phyloP scores from a whole-genome alignment of 106 monocot species.

The Amphibolis antarctica region DNA sequence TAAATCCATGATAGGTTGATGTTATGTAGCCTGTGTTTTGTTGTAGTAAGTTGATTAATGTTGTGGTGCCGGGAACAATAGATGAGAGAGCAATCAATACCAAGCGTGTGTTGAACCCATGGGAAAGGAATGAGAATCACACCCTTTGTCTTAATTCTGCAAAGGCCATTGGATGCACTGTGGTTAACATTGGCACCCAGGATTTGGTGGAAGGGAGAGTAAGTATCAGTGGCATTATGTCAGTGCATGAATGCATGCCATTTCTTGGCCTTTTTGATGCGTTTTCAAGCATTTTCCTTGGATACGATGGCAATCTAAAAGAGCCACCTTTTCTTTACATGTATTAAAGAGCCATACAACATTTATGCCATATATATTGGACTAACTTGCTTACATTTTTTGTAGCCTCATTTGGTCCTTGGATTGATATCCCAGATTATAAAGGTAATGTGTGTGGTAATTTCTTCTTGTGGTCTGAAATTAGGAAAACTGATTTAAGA shows the following conservation, averaged over 20 bases:
- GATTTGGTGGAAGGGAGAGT: slow-evolving; percentile 92
- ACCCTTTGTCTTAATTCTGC: slow-evolving; percentile 94
- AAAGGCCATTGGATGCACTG: slow-evolving; percentile 92
- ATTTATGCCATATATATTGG: not conserved
- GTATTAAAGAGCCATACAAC: not conserved
- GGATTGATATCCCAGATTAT: slow-evolving; percentile 97
- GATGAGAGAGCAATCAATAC: slow-evolving; percentile 94
- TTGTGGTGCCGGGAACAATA: slow-evolving; percentile 90
- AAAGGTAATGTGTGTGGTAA: slow-evolving; percentile 37
- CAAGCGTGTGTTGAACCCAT: slow-evolving; percentile 62
- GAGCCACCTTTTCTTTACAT: not conserved
- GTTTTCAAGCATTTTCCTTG: not conserved
- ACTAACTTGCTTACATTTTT: slow-evolving; percentile 8
- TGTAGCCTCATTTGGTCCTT: slow-evolving; percentile 85
- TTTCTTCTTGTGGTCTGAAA: not conserved
- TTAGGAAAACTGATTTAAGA: not conserved
- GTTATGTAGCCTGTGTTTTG: not conserved
- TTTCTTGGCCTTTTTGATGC: not conserved
- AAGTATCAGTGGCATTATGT: slow-evolving; percentile 23
- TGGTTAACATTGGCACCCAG: slow-evolving; percentile 91
- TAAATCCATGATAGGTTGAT: not conserved
- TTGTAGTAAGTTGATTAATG: slow-evolving; percentile 82
- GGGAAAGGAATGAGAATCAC: slow-evolving; percentile 96
- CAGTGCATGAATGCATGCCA: not conserved
- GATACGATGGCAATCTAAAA: not conserved